Evolutionary conservation across 108 stramenopile species (phyloP), one percentile per base, ranked within the genome.

Genomic region (Cyclotella cryptica): DNA sequence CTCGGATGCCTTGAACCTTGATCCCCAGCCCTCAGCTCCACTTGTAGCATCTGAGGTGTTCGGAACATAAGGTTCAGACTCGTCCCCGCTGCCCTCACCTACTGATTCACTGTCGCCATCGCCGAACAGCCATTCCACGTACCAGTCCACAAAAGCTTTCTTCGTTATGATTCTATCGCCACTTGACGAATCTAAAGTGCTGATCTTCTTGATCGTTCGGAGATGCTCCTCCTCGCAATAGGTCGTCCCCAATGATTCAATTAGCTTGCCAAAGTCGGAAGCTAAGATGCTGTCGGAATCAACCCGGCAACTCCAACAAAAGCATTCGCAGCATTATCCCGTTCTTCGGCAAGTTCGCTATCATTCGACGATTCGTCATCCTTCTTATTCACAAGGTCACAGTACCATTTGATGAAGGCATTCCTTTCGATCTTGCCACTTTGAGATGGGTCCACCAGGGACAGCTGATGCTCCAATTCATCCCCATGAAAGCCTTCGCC

Each of bases 401-500:
- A 80, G 78, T 93, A 96, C 91, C 91, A 96, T 11, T 58, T 59
- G 18, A 93, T 83, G 69, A 96, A 93, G 27, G 83, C 75, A 9
- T 47, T 49, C 14, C 81, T 76, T 3, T 71, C 58, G 12, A 96
- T 81, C 18, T 46, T 60, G 18, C 91, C 91, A 29, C 77, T 71
- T 0, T 69, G 71, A 40, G 71, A 40, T 11, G 85, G 87, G 55
- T 91, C 92, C 13, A 93, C 76, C 12, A 87, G 14, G 40, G 65
- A 61, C 1, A 91, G 69, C 72, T 96, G 93, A 12, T 71, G 81
- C 19, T 94, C 87, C 18, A 85, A 57, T 66, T 94, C 96, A 18
- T 92, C 92, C 4, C 96, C 96, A 77, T 92, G 82, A 70, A 96
- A 94, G 42, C 92, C 93, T 57, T 93, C 95, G 24, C 95, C 92